These are phyloP conservation scores for Fraxinus americana DNA, from an alignment of 257 asterid genomes.

Conservation along the genomic window DNA sequence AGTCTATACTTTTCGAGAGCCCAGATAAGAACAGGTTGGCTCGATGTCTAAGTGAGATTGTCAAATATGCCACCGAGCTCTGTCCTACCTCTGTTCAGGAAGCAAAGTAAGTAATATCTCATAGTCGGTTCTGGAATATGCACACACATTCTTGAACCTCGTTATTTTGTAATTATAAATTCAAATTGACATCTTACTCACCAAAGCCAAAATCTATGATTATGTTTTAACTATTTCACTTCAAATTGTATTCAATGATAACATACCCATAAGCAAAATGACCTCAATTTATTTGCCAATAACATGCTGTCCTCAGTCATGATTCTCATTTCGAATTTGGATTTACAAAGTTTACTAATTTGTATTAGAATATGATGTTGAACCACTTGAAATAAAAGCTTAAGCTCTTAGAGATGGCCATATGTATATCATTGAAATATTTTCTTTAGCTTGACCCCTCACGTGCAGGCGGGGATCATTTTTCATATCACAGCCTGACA, in stretches of 20 bases:
- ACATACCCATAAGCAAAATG: conserved; percentile 1
- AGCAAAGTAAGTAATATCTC: conserved; percentile 72
- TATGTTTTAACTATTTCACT: conserved; percentile 7
- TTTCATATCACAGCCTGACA: too few species aligned
- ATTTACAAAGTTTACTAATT: not conserved
- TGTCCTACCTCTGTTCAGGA: conserved; percentile 95
- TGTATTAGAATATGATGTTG: not conserved
- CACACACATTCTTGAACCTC: conserved; percentile 7
- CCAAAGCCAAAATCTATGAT: conserved; percentile 14
- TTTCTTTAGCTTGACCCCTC: not conserved
- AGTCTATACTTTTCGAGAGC: conserved; percentile 91
- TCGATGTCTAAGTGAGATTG: conserved; percentile 92
- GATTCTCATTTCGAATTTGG: not conserved
- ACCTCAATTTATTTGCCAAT: conserved; percentile 10
- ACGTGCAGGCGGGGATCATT: too few species aligned
- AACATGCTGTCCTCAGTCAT: not conserved
- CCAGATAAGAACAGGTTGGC: conserved; percentile 99
- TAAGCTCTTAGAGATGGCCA: not conserved
- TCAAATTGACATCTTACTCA: conserved; percentile 9
- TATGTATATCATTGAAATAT: not conserved
- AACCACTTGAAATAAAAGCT: not conserved
- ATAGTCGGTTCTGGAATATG: conserved; percentile 16
- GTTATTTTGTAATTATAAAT: conserved; percentile 18
- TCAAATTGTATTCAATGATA: not conserved
- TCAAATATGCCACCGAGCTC: conserved; percentile 87